phyloP scores from a whole-genome alignment of 2,329 filamentous ascomycete genomes.

The Cladophialophora yegresii region DNA sequence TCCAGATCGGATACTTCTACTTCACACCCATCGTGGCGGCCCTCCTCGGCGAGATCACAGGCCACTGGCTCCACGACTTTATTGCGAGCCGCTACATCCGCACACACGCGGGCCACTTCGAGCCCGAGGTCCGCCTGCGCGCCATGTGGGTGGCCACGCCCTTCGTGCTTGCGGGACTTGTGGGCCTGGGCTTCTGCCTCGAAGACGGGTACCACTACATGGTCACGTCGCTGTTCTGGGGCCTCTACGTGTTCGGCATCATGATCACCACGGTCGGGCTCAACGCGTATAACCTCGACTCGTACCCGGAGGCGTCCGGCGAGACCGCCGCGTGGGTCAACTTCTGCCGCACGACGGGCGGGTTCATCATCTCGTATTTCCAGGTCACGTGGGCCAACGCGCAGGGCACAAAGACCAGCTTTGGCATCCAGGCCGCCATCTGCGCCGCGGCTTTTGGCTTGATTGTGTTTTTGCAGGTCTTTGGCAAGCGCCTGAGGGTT shows the following conservation, averaged over 20 bases:
- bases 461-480: constrained; percentile 45
- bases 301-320: constrained; percentile 58
- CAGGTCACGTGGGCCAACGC: constrained; percentile 54
- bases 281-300: constrained; percentile 57
- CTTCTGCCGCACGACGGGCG: constrained; percentile 52
- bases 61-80: constrained; percentile 60
- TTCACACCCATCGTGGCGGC: constrained; percentile 60
- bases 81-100: constrained; percentile 51
- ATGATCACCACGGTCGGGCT: constrained; percentile 49
- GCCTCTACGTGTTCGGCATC: constrained; percentile 50
- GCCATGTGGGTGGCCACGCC: constrained; percentile 53
- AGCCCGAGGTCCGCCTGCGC: constrained; percentile 58
- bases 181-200: constrained; percentile 57
- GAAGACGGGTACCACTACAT: constrained; percentile 57
- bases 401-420: constrained; percentile 49
- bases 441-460: constrained; percentile 44
- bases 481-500: constrained; percentile 45
- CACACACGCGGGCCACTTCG: constrained; percentile 55
- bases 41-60: constrained; percentile 56
- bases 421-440: constrained; percentile 53
- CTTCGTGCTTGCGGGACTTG: constrained; percentile 54
- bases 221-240: constrained; percentile 54
- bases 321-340: constrained; percentile 59
- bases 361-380: constrained; percentile 53
- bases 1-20: constrained; percentile 59